Base-by-base conservation (phyloP, 1,284 basidiomycete genomes). In the Sutorius eximius region DNA sequence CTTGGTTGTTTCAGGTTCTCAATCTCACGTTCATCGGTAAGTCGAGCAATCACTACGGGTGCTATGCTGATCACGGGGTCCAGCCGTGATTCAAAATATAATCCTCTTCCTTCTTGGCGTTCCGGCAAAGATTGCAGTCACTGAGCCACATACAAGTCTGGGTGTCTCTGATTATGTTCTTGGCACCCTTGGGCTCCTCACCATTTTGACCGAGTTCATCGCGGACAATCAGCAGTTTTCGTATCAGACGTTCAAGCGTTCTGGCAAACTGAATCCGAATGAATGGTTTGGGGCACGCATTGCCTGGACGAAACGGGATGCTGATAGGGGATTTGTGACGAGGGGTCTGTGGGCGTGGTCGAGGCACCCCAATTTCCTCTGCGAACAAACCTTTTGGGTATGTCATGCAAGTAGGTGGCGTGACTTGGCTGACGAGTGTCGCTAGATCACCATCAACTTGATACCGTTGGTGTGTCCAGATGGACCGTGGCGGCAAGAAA, bases 181-280 rank as follows among this genome's bases (percentile, higher is more conserved):
- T 29, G 77, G 84, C 2, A 68, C 71, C 0, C 69, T 88, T 0
- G 82, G 85, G 5, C 71, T 94, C 15, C 55, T 83, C 37, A 77
- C 83, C 30, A 71, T 94, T 40, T 75, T 74, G 3, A 60, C 85
- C 45, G 93, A 98, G 68, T 93, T 91, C 72, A 82, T 81, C 1
- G 83, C 93, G 5, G 95, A 98, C 71, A 93, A 95, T 63, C 91
- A 95, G 68, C 95, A 98, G 68, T 95, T 85, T 72, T 82, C 85
- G 4, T 97, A 82, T 70, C 88, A 91, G 60, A 82, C 83, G 8
- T 91, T 85, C 74, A 98, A 98, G 73, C 83, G 85, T 56, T 76
- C 77, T 0, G 70, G 74, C 44, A 67, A 60, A 46, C 73, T 79
- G 52, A 70, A 80, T 52, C 64, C 66, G 15, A 69, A 69, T 36